Conservation (phyloP, 1,284 basidiomycete species). For the Singerocomus rubriflavus region DNA sequence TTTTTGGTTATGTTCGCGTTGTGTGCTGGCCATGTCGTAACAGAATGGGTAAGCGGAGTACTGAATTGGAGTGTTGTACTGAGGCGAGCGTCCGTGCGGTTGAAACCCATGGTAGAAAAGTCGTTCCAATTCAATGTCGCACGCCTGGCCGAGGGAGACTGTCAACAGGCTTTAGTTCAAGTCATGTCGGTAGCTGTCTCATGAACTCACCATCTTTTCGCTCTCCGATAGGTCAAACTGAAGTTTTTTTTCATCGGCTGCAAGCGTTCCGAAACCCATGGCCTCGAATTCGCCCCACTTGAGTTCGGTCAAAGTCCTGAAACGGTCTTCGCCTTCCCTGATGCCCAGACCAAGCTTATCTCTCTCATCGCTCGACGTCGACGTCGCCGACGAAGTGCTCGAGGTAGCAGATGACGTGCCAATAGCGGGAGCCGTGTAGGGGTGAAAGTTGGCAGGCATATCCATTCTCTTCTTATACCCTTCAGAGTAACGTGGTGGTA, state of each 20-base stretch:
- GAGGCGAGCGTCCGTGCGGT: conserved; percentile 69
- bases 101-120: conserved; percentile 79
- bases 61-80: conserved; percentile 80
- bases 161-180: conserved; percentile 11
- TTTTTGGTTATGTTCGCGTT: conserved; percentile 71
- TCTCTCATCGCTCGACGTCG: conserved; percentile 31
- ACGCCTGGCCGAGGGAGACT: conserved; percentile 72
- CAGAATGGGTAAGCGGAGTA: conserved; percentile 59
- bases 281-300: conserved; percentile 88
- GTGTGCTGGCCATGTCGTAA: conserved; percentile 70
- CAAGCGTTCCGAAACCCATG: conserved; percentile 66
- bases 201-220: conserved; percentile 65
- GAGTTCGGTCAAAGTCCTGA: conserved; percentile 75
- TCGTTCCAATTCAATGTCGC: conserved; percentile 83
- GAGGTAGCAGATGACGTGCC: conserved; percentile 27
- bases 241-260: conserved; percentile 60
- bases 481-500: conserved; percentile 62
- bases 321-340: conserved; percentile 58
- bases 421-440: conserved; percentile 38
- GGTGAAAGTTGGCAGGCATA: conserved; percentile 55
- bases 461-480: conserved; percentile 71
- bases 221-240: conserved; percentile 86
- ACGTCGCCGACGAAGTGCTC: conserved; percentile 28
- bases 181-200: neutral
- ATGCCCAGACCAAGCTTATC: conserved; percentile 29